phyloP scores from a whole-genome alignment of 2,329 filamentous ascomycete genomes.

The Neofusicoccum cordaticola region DNA sequence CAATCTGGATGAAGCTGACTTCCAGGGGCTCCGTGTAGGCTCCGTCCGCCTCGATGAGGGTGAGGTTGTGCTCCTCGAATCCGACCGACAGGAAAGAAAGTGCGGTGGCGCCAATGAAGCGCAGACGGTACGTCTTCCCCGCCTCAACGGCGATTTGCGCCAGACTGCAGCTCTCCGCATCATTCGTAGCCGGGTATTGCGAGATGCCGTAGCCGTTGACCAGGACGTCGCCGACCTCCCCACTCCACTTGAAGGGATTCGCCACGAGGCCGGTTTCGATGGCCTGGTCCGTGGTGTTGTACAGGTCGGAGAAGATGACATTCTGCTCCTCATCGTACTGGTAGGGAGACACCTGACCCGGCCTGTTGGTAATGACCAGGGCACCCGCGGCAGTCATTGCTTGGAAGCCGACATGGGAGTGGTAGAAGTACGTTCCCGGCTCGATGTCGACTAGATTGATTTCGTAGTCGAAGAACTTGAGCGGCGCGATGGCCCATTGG shows the following conservation, averaged over 20 bases:
- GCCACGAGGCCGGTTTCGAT: constrained; percentile 52
- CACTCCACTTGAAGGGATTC: constrained; percentile 56
- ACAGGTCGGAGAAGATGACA: constrained; percentile 57
- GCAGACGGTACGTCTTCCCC: constrained; percentile 59
- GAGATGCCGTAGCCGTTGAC: constrained; percentile 56
- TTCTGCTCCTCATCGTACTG: constrained; percentile 61
- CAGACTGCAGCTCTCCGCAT: constrained; percentile 41
- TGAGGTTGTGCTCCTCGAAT: constrained; percentile 54
- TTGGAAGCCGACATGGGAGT: constrained; percentile 65
- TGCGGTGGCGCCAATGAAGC: constrained; percentile 58
- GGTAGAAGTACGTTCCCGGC: constrained; percentile 66
- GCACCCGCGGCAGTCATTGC: constrained; percentile 57
- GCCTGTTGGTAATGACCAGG: constrained; percentile 55
- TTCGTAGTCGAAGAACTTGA: constrained; percentile 67
- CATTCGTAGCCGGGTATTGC: constrained; percentile 21
- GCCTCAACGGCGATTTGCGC: constrained; percentile 59
- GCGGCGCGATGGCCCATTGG: constrained; percentile 64
- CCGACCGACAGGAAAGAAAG: constrained; percentile 54
- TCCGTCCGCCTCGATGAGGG: constrained; percentile 59
- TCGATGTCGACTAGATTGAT: constrained; percentile 52
- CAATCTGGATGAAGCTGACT: constrained; percentile 54
- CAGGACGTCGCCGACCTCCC: constrained; percentile 57
- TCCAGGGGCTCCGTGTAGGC: constrained; percentile 50
- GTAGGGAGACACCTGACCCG: constrained; percentile 47
- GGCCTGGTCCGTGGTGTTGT: constrained; percentile 50